Conservation (phyloP, 345 rosid genomes). For the Moricandia moricandioides region DNA sequence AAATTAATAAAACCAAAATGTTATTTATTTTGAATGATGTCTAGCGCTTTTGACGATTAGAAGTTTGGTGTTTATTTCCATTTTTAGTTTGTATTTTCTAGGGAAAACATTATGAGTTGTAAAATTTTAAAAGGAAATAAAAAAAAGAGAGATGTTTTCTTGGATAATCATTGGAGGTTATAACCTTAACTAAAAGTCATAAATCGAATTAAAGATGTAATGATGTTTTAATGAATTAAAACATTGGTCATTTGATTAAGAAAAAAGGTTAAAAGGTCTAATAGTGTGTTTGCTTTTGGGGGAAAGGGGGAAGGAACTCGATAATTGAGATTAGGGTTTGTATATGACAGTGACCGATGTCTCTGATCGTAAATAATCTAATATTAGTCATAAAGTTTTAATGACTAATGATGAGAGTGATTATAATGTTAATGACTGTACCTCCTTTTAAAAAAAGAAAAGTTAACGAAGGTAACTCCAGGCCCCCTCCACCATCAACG, state of each 20-base stretch:
- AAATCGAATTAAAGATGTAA: slow-evolving; percentile 3
- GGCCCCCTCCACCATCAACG: slow-evolving; percentile 7
- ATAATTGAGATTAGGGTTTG: slow-evolving; percentile 23
- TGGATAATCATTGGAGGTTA: neutral
- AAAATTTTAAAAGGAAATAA: neutral
- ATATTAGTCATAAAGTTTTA: slow-evolving; percentile 19
- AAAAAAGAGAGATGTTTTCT: neutral
- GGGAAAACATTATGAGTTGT: slow-evolving; percentile 25
- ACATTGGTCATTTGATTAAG: neutral
- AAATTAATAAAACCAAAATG: slow-evolving; percentile 7
- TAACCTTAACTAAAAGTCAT: neutral
- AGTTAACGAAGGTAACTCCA: neutral
- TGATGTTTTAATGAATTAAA: neutral
- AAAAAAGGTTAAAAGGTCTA: neutral
- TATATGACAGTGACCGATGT: slow-evolving; percentile 21
- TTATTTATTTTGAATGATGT: slow-evolving; percentile 13
- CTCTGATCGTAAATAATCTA: slow-evolving; percentile 3
- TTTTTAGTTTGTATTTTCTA: slow-evolving; percentile 6
- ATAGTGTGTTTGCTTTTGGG: neutral
- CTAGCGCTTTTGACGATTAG: slow-evolving; percentile 1
- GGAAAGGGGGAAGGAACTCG: neutral
- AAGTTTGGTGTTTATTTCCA: slow-evolving; percentile 12
- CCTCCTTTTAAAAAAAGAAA: neutral
- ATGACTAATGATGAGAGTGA: slow-evolving; percentile 26
- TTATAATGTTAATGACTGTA: slow-evolving; percentile 2